Conservation (phyloP, 495 filamentous ascomycete genomes). For the Talaromyces liani region DNA sequence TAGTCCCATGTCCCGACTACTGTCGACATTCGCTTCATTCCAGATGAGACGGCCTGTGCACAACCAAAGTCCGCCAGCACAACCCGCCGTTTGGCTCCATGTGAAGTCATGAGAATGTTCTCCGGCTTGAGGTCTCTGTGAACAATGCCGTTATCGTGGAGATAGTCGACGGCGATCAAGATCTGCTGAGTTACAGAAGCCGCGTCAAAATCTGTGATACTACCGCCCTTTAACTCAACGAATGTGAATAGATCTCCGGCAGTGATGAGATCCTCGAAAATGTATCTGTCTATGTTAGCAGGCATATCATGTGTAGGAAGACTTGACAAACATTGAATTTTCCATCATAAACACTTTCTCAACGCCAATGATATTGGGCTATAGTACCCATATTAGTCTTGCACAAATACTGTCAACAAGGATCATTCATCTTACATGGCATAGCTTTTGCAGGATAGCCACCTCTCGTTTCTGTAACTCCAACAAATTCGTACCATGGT, state of each 20-base stretch:
- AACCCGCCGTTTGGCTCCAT: conserved; percentile 42
- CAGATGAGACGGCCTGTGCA: conserved; percentile 34
- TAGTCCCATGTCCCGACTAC: conserved; percentile 58
- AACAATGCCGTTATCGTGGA: conserved; percentile 49
- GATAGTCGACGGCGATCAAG: conserved; percentile 51
- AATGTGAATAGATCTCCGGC: conserved; percentile 61
- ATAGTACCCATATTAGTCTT: conserved; percentile 8
- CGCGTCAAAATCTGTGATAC: conserved; percentile 42
- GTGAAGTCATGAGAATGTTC: conserved; percentile 55
- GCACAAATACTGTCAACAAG: neutral
- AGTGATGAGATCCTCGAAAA: conserved; percentile 58
- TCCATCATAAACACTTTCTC: conserved; percentile 44
- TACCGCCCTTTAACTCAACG: conserved; percentile 38
- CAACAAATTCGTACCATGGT: neutral
- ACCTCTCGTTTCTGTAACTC: conserved; percentile 37
- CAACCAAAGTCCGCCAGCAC: conserved; percentile 72
- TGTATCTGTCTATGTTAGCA: conserved; percentile 40
- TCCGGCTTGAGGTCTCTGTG: conserved; percentile 69
- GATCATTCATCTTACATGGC: conserved; percentile 40
- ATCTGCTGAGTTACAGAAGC: conserved; percentile 52
- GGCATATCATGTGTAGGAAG: neutral
- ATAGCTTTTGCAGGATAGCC: conserved; percentile 46
- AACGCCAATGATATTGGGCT: conserved; percentile 58
- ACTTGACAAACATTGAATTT: conserved; percentile 41
- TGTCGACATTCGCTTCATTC: conserved; percentile 48